Base-by-base conservation (phyloP, 768 basidiomycete genomes). In the Boletus vermiculosoides region DNA sequence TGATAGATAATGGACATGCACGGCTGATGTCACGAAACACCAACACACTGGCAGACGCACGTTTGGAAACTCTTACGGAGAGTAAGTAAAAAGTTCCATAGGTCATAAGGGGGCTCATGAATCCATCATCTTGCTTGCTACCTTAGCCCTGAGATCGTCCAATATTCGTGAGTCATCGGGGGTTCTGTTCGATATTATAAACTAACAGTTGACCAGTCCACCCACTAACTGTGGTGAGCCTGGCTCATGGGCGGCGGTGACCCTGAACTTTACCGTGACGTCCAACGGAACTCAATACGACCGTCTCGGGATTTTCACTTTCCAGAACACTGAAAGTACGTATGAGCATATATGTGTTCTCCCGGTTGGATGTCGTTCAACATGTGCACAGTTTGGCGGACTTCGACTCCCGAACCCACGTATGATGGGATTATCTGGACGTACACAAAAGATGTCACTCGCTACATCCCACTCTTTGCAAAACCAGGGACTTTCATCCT, bases 261-360 rank as follows among this genome's bases (percentile, higher is more conserved):
- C 83, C 10, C 74, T 91, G 36, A 90, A 90, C 67, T 84, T 90
- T 62, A 90, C 90, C 0, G 87, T 86, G 20, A 86, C 87, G 3
- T 85, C 83, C 54, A 91, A 89, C 52, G 90, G 90, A 45, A 87
- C 86, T 8, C 88, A 90, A 66, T 90, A 81, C 56, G 88, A 89
- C 65, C 81, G 88, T 15, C 76, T 90, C 7, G 87, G 81, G 2
- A 80, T 84, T 16, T 87, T 92, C 62, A 87, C 86, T 6, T 86
- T 90, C 66, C 83, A 88, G 33, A 85, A 89, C 63, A 87, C 88
- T 8, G 90, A 91, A 69, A 88, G 86, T 88, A 63, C 58, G 83
- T 66, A 33, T 3, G 23, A 25, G 13, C n/a, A 11, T 45, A 30
- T 45, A 36, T 47, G 30, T 41, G 13, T 23, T 11, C 10, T 49